These are phyloP conservation scores for Suillus plorans DNA, from an alignment of 768 basidiomycete species.

Conservation along the genomic window DNA sequence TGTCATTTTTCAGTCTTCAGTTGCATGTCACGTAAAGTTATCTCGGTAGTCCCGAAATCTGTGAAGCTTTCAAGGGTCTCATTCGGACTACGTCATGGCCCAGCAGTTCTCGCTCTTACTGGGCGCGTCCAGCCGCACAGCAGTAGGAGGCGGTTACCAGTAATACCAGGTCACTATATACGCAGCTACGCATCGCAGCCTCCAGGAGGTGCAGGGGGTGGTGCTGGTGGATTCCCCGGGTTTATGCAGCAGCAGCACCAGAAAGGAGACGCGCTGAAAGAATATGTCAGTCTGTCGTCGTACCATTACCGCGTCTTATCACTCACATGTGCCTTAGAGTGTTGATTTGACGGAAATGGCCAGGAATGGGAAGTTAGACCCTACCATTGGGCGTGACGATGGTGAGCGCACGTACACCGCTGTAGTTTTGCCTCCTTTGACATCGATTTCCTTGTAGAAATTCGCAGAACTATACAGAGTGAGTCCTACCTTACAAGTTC, in stretches of 20 bases:
- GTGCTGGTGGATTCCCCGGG: slow-evolving; percentile 56
- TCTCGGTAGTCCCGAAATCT: slow-evolving; percentile 1
- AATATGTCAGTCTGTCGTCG: slow-evolving; percentile 56
- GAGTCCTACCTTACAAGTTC: slow-evolving; percentile 23
- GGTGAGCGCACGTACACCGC: slow-evolving; percentile 36
- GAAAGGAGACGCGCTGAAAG: slow-evolving; percentile 85
- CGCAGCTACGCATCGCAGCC: slow-evolving; percentile 52
- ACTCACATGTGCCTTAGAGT: slow-evolving; percentile 45
- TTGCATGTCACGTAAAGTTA: not conserved
- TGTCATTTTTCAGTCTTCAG: not conserved
- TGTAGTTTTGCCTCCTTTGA: not conserved
- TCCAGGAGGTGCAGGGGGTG: slow-evolving; percentile 36
- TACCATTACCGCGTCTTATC: slow-evolving; percentile 17
- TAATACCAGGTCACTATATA: slow-evolving; percentile 4
- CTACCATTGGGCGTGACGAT: slow-evolving; percentile 87
- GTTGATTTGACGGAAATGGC: slow-evolving; percentile 85
- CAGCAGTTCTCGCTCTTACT: slow-evolving; percentile 12
- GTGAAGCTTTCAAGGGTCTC: slow-evolving; percentile 14
- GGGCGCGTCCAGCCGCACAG: not conserved
- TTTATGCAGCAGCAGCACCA: slow-evolving; percentile 63
- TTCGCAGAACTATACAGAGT: slow-evolving; percentile 90
- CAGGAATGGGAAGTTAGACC: slow-evolving; percentile 82
- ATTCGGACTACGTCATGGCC: slow-evolving; percentile 22
- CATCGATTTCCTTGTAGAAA: slow-evolving; percentile 48
- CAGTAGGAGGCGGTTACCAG: not conserved